These are phyloP conservation scores for Penicillium sp. DNA, from an alignment of 2,329 filamentous ascomycete genomes.

Conservation along the genomic window DNA sequence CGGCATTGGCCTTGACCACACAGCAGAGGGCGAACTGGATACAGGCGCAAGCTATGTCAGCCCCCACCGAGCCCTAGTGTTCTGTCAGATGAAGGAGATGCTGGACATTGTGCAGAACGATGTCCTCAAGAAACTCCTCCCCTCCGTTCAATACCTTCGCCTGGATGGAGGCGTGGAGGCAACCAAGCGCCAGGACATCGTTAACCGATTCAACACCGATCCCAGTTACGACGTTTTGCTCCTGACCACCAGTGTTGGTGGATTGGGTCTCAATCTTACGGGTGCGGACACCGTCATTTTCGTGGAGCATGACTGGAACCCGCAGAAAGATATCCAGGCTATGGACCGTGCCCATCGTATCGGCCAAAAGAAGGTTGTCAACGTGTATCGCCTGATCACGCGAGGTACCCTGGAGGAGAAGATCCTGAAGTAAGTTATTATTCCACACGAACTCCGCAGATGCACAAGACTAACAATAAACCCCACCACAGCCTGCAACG, in stretches of 20 bases:
- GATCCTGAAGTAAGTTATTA: slow-evolving; percentile 69
- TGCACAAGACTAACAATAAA: slow-evolving; percentile 17
- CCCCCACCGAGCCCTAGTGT: slow-evolving; percentile 90
- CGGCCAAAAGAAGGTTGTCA: slow-evolving; percentile 99
- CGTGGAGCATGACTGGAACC: slow-evolving; percentile 99
- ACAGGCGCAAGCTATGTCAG: slow-evolving; percentile 77
- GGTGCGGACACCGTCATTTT: slow-evolving; percentile 99
- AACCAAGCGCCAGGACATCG: slow-evolving; percentile 90
- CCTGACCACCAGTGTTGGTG: slow-evolving; percentile 91
- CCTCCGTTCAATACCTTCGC: slow-evolving; percentile 87
- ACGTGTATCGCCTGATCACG: slow-evolving; percentile 95
- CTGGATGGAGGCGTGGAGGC: slow-evolving; percentile 92
- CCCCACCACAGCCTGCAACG: slow-evolving; percentile 70
- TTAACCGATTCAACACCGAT: slow-evolving; percentile 98
- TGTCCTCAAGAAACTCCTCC: slow-evolving; percentile 85
- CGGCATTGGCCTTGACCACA: slow-evolving; percentile 78
- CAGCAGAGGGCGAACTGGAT: slow-evolving; percentile 53
- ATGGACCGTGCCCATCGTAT: slow-evolving; percentile 99
- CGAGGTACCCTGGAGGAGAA: slow-evolving; percentile 96
- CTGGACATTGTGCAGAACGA: slow-evolving; percentile 97
- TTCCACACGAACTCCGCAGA: slow-evolving; percentile 10
- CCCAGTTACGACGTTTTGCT: slow-evolving; percentile 93
- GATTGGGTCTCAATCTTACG: slow-evolving; percentile 89
- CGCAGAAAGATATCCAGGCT: slow-evolving; percentile 95
- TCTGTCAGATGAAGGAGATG: slow-evolving; percentile 99